Base-by-base conservation (phyloP, 768 basidiomycete species). In the Hypsizygus marmoreus region DNA sequence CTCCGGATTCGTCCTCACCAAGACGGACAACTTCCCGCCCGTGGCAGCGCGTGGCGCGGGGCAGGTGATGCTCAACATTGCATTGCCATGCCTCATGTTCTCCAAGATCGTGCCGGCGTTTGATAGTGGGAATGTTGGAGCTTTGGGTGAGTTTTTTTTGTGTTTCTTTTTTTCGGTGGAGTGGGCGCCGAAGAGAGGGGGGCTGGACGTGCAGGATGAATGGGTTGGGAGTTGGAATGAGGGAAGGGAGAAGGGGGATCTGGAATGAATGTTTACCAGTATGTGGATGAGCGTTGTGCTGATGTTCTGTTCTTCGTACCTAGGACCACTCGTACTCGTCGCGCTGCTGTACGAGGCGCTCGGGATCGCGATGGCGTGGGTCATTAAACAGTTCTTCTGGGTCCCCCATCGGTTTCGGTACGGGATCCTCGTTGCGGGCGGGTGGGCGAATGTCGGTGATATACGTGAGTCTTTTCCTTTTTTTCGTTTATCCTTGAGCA, bases 321-420 rank as follows among this genome's bases (percentile, higher is more conserved):
- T 35, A 86, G 86, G 82, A 4, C 87, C 86, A 1, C 69, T 89
- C 10, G 55, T 82, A 20, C 67, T 87, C 10, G 64, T 86, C n/a
- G 81, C 78, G 0, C 20, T 84, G 0, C 40, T 84, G 4, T 89
- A 90, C 51, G 75, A 83, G 47, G 56, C 55, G 2, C 62, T 85
- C 4, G 84, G 88, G 6, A 58, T 81, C 7, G 26, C 61, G 6
- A 69, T 83, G 17, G 79, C 81, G 0, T 82, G 73, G 69, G 36
- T 76, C n/a, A 64, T 81, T 42, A 77, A 77, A 38, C 76, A 78
- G 50, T 54, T 85, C 39, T 88, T 85, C 55, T 89, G 86, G 80
- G 86, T 90, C 2, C 88, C 88, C 1, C 83, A 87, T 56, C 75
- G 84, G 20, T 89, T 90, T 57, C 71, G 87, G 36, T 79, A 82